Evolutionary conservation across 2,329 filamentous ascomycete genomes (phyloP).

Genomic region (Botryosphaeria dothidea): DNA sequence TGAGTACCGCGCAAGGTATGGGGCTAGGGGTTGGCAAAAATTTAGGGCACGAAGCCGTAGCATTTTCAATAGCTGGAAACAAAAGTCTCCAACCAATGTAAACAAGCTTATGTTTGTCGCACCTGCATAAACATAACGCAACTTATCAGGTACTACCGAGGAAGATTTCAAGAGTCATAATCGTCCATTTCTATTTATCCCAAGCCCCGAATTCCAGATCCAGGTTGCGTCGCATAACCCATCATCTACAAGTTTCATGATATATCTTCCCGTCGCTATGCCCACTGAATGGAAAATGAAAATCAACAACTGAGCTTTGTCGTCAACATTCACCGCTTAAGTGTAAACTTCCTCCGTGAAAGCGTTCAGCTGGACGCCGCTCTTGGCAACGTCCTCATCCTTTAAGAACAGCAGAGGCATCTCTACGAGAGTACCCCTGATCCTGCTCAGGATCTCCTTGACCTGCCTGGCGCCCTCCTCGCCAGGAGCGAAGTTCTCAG

Average conservation of each 20-base stretch:
- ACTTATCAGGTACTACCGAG: too few relatives aligned
- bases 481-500: constrained; percentile 45
- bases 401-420: constrained; percentile 90
- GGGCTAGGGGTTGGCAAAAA: too few relatives aligned
- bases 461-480: constrained; percentile 47
- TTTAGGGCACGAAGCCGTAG: too few relatives aligned
- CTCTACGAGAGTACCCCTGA: constrained; percentile 68
- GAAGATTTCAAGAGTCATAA: too few relatives aligned
- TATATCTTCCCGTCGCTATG: background rate
- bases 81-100: too few relatives aligned
- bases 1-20: too few relatives aligned
- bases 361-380: constrained; percentile 63
- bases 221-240: background rate
- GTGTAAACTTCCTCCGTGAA: constrained; percentile 53
- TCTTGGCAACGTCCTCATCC: constrained; percentile 82
- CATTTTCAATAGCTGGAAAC: too few relatives aligned
- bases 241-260: background rate
- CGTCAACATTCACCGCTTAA: constrained; percentile 24
- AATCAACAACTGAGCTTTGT: background rate
- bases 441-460: constrained; percentile 70
- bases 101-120: too few relatives aligned
- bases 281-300: background rate
- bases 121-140: too few relatives aligned
- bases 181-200: background rate
- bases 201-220: background rate